Evolutionary conservation across 495 filamentous ascomycete genomes (phyloP).

Genomic region (Penicillium odoratum): DNA sequence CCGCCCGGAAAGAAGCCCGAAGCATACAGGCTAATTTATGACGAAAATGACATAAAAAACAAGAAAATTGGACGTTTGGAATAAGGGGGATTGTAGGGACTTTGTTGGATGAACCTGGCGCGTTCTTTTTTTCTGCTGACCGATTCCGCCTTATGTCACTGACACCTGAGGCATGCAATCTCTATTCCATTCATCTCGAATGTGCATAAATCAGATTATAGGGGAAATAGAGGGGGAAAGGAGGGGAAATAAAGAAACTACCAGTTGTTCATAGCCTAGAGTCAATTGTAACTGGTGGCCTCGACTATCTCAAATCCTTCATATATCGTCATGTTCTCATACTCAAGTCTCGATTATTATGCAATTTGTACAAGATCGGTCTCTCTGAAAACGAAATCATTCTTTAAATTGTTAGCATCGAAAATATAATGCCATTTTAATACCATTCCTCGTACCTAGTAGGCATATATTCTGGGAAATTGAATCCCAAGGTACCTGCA

Average conservation of each 20-base stretch:
- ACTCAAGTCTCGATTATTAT: too few relatives aligned
- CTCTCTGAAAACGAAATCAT: too few relatives aligned
- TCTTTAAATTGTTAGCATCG: too few relatives aligned
- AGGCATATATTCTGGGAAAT: too few relatives aligned
- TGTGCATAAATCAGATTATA: not conserved
- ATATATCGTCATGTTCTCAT: too few relatives aligned
- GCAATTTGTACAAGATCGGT: too few relatives aligned
- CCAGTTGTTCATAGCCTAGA: too few relatives aligned
- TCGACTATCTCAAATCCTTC: too few relatives aligned
- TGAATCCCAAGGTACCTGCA: not conserved
- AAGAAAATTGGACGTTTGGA: not conserved
- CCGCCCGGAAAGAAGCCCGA: slow-evolving; percentile 42
- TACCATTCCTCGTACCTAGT: too few relatives aligned
- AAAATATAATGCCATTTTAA: too few relatives aligned
- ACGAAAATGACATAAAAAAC: slow-evolving; percentile 8
- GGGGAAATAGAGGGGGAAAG: too few relatives aligned
- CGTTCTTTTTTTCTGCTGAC: slow-evolving; percentile 29
- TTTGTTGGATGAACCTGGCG: not conserved
- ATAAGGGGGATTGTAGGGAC: not conserved
- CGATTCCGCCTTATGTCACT: slow-evolving; percentile 13
- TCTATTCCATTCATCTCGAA: not conserved
- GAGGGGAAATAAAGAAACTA: not conserved
- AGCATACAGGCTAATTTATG: slow-evolving; percentile 35
- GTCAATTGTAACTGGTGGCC: too few relatives aligned
- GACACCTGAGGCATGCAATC: not conserved